Base-by-base conservation (phyloP, 1,284 basidiomycete genomes). In the Moesziomyces sp. region DNA sequence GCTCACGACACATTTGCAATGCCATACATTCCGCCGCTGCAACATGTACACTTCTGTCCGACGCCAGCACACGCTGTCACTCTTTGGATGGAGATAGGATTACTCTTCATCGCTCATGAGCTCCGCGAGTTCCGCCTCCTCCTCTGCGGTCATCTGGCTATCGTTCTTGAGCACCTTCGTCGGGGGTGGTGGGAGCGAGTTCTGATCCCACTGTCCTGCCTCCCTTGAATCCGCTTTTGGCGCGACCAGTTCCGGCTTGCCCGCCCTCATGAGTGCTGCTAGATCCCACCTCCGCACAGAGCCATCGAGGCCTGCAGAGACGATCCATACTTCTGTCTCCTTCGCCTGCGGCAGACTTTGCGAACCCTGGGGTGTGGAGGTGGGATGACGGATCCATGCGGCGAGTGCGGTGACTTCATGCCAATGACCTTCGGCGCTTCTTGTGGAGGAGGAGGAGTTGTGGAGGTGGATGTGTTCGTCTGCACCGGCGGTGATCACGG, bases 51-150 rank as follows among this genome's bases (percentile, higher is more conserved):
- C 21, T 21, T 21, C 21, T 21, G 21, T 21, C 21, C 21, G 21
- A 26, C 24, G 26, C 26, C 26, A 28, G 26, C 26, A 28, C 26
- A 28, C 26, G 26, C 26, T 28, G 8, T 28, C 24, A 26, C 24
- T 28, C 26, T 5, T 8, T 26, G 26, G 21, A 4, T 14, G 18
- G 16, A 18, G 8, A 10, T 14, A 23, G 1, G 24, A 10, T 53
- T 13, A 34, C 24, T 56, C 46, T 5, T 74, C 56, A 10, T 62
- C 55, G 18, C 64, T 58, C 61, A 80, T 67, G 10, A 79, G 52
- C 43, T 76, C 79, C 14, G 68, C 77, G 13, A 79, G 54, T 34
- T 81, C 78, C 2, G 76, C 78, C 50, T 81, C 77, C 26, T 81
- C 79, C 38, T 81, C 76, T 0, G 72, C 72, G 0, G 79, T 81